A percentile compares a stretch with the other conserved stretches of the same genome.
Conservation (phyloP, 116 monocot species). For the Posidonia oceanica region DNA sequence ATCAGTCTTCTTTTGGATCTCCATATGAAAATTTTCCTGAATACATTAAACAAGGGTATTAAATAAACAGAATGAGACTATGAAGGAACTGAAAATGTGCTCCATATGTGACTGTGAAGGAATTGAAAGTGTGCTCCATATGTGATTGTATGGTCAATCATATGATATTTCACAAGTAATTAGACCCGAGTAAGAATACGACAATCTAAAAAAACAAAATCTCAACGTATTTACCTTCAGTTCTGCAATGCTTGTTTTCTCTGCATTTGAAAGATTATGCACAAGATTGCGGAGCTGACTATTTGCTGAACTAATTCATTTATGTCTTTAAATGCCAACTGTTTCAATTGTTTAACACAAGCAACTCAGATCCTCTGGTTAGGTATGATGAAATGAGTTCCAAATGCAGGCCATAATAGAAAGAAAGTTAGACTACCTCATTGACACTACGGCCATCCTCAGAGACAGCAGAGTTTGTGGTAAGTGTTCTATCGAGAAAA, state of each 20-base stretch:
- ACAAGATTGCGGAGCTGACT: slow-evolving; percentile 62
- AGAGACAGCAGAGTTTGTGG: not conserved
- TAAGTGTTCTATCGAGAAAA: not conserved
- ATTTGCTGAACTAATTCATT: slow-evolving; percentile 85
- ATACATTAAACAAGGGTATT: no score
- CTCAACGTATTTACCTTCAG: slow-evolving; percentile 30
- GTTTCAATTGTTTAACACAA: not conserved
- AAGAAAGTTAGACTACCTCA: not conserved
- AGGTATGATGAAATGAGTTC: no score
- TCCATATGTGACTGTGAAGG: no score
- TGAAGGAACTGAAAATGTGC: no score
- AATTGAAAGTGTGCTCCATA: no score
- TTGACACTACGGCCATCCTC: not conserved
- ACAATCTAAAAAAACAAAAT: slow-evolving; percentile 1
- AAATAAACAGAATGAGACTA: no score
- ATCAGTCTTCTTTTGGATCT: no score
- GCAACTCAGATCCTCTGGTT: not conserved
- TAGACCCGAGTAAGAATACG: not conserved
- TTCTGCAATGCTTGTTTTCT: slow-evolving; percentile 51
- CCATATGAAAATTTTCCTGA: no score
- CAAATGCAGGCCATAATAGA: not conserved
- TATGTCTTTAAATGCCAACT: slow-evolving; percentile 77
- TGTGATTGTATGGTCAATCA: slow-evolving; percentile 10
- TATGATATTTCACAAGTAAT: not conserved
- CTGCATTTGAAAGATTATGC: slow-evolving; percentile 37